phyloP scores from a whole-genome alignment of 192 early-diverging fungal genomes.

The Entomortierella chlamydospora region DNA sequence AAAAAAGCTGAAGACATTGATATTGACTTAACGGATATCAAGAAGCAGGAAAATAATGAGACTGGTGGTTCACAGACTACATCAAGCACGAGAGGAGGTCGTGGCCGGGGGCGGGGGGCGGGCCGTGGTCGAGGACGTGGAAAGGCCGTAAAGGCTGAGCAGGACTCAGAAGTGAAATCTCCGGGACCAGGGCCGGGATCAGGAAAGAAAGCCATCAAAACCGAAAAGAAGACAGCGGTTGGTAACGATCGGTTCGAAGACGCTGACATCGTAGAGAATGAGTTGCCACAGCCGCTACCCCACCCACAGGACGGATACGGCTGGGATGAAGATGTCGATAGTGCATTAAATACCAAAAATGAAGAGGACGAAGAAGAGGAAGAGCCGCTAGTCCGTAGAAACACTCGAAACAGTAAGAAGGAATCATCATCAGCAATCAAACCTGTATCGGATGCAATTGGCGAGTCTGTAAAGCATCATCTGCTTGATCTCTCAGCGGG shows the following conservation, averaged over 20 bases:
- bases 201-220: background rate
- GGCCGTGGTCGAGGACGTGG: constrained; percentile 30
- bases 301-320: constrained; percentile 52
- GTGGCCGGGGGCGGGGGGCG: background rate
- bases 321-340: constrained; percentile 18
- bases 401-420: background rate
- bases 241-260: constrained; percentile 6
- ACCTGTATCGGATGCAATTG: background rate
- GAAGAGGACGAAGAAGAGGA: constrained; percentile 6
- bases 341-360: background rate
- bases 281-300: background rate
- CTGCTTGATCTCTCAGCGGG: background rate
- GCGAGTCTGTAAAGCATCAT: background rate
- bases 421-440: background rate
- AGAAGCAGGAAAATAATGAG: constrained; percentile 15
- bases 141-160: background rate
- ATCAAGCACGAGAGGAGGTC: background rate
- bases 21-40: constrained; percentile 15
- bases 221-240: background rate
- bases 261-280: background rate
- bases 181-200: background rate
- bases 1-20: constrained; percentile 12
- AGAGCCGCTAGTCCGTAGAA: constrained; percentile 4
- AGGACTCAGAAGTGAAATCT: constrained; percentile 2
- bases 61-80: too few relatives aligned